phyloP scores from a whole-genome alignment of 768 basidiomycete genomes.

The Suillus sp. region DNA sequence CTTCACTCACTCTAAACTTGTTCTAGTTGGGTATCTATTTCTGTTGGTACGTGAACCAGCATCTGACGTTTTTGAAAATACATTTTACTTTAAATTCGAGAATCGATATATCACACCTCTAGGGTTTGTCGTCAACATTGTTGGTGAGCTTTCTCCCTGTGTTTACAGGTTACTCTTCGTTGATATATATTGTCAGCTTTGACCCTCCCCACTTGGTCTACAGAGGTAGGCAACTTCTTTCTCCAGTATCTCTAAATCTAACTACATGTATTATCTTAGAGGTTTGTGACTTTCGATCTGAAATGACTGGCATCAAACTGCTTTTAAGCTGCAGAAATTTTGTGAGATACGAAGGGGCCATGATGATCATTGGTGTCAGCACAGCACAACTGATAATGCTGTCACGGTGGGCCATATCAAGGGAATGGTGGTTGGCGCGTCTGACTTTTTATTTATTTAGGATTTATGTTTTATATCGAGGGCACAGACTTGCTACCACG shows the following conservation, averaged over 20 bases:
- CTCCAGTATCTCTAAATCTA: too few relatives aligned
- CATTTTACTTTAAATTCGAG: constrained; percentile 29
- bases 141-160: constrained; percentile 19
- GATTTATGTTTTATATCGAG: background rate
- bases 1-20: background rate
- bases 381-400: constrained; percentile 6
- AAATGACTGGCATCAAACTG: constrained; percentile 21
- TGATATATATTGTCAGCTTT: background rate
- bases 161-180: background rate
- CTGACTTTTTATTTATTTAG: background rate
- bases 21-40: constrained; percentile 37
- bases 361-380: background rate
- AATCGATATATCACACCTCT: constrained; percentile 64
- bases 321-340: constrained; percentile 9
- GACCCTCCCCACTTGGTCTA: background rate
- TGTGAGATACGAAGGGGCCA: constrained; percentile 4
- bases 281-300: background rate
- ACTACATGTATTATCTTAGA: background rate
- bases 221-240: background rate
- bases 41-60: constrained; percentile 29
- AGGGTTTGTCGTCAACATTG: constrained; percentile 55
- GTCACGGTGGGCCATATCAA: background rate
- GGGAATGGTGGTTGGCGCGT: background rate
- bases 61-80: background rate
- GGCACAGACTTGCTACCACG: background rate